A percentile compares a stretch with the other conserved stretches of the same genome.
These are phyloP conservation scores for Aspergillus sp. DNA, from an alignment of 2,329 filamentous ascomycete species.

Conservation along the genomic window DNA sequence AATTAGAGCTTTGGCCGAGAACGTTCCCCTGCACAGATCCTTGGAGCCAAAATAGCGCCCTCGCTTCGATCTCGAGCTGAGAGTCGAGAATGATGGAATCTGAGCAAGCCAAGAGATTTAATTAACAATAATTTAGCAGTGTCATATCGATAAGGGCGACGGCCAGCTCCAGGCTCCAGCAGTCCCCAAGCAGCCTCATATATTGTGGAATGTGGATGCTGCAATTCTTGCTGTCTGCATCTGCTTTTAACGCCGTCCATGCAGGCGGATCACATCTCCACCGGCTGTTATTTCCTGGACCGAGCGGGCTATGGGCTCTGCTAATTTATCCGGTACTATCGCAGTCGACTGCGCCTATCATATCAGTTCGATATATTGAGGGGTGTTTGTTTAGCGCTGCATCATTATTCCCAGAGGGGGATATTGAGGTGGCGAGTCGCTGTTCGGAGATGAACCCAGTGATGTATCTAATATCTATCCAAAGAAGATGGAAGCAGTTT, in stretches of 20 bases:
- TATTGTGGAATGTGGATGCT: neutral
- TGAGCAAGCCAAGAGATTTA: too few relatives aligned
- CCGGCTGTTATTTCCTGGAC: neutral
- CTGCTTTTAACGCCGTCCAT: neutral
- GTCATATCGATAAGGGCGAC: too few relatives aligned
- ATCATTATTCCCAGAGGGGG: neutral
- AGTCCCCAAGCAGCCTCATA: neutral
- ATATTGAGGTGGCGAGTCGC: neutral
- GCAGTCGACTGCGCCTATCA: neutral
- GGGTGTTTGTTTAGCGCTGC: neutral
- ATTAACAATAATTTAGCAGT: too few relatives aligned
- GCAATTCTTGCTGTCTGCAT: neutral
- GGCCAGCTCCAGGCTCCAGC: too few relatives aligned
- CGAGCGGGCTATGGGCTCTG: neutral
- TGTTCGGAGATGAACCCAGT: neutral
- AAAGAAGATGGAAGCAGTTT: too few relatives aligned
- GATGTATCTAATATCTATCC: neutral
- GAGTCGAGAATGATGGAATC: too few relatives aligned
- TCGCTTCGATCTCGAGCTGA: neutral
- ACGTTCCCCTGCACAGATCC: neutral
- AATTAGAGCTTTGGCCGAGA: too few relatives aligned
- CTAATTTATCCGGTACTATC: constrained; percentile 4
- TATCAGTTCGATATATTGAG: neutral
- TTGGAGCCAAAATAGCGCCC: neutral
- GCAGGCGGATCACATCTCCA: neutral